phyloP scores from a whole-genome alignment of 257 asterid genomes.

The Schizonepeta tenuifolia region DNA sequence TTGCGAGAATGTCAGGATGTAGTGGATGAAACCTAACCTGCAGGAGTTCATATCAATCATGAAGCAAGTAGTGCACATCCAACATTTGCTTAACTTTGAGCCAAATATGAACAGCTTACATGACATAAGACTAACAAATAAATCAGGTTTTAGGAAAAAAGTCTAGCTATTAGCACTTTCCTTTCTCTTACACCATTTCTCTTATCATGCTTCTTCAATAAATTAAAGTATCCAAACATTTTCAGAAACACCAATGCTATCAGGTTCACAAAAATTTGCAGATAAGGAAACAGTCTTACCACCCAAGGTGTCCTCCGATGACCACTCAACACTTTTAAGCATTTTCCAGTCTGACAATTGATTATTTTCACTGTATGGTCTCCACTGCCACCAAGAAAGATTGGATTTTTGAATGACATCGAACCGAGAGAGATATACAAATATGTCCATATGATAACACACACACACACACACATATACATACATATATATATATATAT shows the following conservation, averaged over 20 bases:
- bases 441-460: slow-evolving; percentile 18
- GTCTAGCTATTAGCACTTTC: slow-evolving; percentile 14
- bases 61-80: slow-evolving; percentile 17
- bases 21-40: slow-evolving; percentile 99
- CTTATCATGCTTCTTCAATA: slow-evolving; percentile 4
- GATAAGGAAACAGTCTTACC: slow-evolving; percentile 59
- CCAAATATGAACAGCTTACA: slow-evolving; percentile 32
- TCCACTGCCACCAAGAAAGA: no score
- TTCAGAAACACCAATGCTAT: slow-evolving; percentile 1
- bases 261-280: slow-evolving; percentile 8
- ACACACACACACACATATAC: no score
- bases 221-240: slow-evolving; percentile 13
- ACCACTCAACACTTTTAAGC: slow-evolving; percentile 94
- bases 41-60: slow-evolving; percentile 33
- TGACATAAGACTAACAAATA: neutral
- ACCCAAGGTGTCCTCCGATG: slow-evolving; percentile 99
- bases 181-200: neutral
- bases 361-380: slow-evolving; percentile 97
- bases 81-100: slow-evolving; percentile 2
- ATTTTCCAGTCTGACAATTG: slow-evolving; percentile 85
- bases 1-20: slow-evolving; percentile 80
- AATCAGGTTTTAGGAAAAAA: slow-evolving; percentile 1
- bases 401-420: no score
- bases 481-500: no score
- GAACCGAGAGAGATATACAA: slow-evolving; percentile 5